Evolutionary conservation across 2,329 filamentous ascomycete species (phyloP), one percentile per base, ranked within the genome.

Genomic region (Fusarium continuum): DNA sequence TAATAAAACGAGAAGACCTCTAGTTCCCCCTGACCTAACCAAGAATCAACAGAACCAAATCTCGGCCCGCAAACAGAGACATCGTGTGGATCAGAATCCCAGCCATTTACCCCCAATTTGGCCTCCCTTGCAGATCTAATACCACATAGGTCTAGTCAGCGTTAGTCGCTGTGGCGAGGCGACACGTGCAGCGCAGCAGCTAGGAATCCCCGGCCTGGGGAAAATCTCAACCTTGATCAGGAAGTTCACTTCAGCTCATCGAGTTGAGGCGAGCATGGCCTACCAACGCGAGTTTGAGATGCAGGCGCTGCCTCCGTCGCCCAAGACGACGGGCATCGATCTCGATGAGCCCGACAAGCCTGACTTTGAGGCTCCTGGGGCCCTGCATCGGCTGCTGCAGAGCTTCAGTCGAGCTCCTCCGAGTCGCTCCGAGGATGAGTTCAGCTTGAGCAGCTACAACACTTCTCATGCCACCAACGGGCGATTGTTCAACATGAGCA

Each of bases 401-500:
- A 61, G 63, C 8, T 66, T 66, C 35, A 54, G 58, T 6, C 63
- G 58, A 7, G 63, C 63, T 14, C 64, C 63, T 5, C 19, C 38
- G 22, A 50, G 41, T 7, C 50, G 45, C 13, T 53, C 40, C 4
- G 46, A 61, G 14, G 55, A 64, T 52, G 63, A 45, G 17, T 34
- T 46, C 22, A 51, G 49, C 9, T 23, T 67, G 16, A 65, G 38
- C 45, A 60, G 53, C 8, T 46, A 64, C 38, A 44, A 11, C 26
- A 62, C 54, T 9, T 17, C 55, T 2, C 47, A 50, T 4, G 60
- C 57, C 16, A 19, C 36, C 8, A 62, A 61, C 17, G 63, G 63
- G 4, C 50, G 64, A 3, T 82, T 83, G 65, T 87, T 82, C 64
- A 84, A 86, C 66, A 65, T 87, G 50, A 80, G 79, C 6, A 76